Evolutionary conservation across 352 stramenopile genomes (phyloP).

Genomic region (Globisporangium solare): DNA sequence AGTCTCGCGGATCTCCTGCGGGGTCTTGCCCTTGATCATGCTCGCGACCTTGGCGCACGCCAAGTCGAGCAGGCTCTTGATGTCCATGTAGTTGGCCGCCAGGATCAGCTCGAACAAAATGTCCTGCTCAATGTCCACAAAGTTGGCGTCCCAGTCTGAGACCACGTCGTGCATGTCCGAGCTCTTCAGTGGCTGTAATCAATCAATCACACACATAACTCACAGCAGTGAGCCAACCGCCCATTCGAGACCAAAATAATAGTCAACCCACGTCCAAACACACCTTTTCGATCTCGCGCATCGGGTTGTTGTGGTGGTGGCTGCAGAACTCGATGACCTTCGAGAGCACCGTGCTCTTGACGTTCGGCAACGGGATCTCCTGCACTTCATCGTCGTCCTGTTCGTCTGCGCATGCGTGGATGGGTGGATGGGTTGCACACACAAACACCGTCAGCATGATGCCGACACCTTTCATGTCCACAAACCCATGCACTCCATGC

Average conservation of each 20-base stretch:
- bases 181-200: constrained; percentile 93
- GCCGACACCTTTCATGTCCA: background rate
- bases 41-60: constrained; percentile 90
- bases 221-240: background rate
- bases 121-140: constrained; percentile 99
- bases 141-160: constrained; percentile 99
- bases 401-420: too few relatives aligned
- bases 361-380: constrained; percentile 97
- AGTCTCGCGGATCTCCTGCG: constrained; percentile 98
- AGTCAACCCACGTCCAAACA: background rate
- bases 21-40: constrained; percentile 96
- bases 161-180: constrained; percentile 99
- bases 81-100: constrained; percentile 99
- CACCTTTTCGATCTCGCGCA: constrained; percentile 99
- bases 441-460: background rate
- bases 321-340: constrained; percentile 98
- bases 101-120: constrained; percentile 99
- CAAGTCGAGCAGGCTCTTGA: constrained; percentile 94
- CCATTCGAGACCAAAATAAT: background rate
- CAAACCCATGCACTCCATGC: background rate
- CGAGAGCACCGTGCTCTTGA: constrained; percentile 95
- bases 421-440: too few relatives aligned
- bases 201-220: background rate
- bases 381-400: constrained; percentile 93
- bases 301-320: constrained; percentile 95